These are phyloP conservation scores for Dictyostelium purpureum DNA, from an alignment of 78 protist species.

Conservation along the genomic window DNA sequence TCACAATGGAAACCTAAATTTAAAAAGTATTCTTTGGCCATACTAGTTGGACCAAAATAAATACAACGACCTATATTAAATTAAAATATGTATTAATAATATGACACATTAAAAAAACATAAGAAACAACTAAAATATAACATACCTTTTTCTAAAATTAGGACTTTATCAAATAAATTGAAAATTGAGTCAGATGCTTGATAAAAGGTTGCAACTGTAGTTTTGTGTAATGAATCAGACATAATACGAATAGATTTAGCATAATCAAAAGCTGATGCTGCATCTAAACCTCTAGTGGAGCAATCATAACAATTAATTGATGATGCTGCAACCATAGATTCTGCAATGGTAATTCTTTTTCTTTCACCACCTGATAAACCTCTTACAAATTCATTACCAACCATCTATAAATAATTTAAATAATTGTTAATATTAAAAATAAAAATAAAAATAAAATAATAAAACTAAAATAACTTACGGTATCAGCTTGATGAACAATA, in stretches of 20 bases:
- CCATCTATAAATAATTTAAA: slow-evolving; percentile 24
- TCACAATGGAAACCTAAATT: slow-evolving; percentile 71
- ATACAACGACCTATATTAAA: slow-evolving; percentile 51
- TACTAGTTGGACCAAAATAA: slow-evolving; percentile 60
- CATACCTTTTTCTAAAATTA: slow-evolving; percentile 62
- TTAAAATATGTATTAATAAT: too few relatives aligned
- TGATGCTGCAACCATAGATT: slow-evolving; percentile 74
- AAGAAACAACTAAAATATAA: too few relatives aligned
- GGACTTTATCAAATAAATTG: slow-evolving; percentile 44
- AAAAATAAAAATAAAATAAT: not conserved
- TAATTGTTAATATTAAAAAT: not conserved
- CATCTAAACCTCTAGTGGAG: slow-evolving; percentile 80
- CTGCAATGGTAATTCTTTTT: slow-evolving; percentile 76
- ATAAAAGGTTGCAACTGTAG: slow-evolving; percentile 69
- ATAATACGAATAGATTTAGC: slow-evolving; percentile 78
- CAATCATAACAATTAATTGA: slow-evolving; percentile 80
- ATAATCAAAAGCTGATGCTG: slow-evolving; percentile 80
- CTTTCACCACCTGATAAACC: slow-evolving; percentile 83
- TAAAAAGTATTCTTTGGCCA: slow-evolving; percentile 53
- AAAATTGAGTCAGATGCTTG: slow-evolving; percentile 73
- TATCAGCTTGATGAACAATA: slow-evolving; percentile 60
- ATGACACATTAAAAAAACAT: too few relatives aligned
- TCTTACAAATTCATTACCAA: slow-evolving; percentile 76
- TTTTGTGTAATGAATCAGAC: slow-evolving; percentile 66
- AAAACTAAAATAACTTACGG: too few relatives aligned